Conservation (phyloP, 75 land plant genomes). For the Pinus albicaulis region DNA sequence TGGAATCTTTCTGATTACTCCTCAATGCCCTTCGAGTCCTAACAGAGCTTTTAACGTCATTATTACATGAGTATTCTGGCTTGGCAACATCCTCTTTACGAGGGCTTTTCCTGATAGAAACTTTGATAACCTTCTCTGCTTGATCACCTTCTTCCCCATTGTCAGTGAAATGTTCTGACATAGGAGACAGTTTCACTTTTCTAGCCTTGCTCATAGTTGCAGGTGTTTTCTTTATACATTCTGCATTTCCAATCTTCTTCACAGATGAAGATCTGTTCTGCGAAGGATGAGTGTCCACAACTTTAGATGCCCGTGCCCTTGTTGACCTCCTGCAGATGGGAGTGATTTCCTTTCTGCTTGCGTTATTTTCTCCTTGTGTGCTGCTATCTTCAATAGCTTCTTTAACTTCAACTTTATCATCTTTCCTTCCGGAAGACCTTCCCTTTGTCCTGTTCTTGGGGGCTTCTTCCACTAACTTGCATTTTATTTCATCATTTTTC, state of each 20-base stretch:
- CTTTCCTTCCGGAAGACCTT: neutral
- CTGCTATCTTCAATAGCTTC: neutral
- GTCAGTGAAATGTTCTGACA: neutral
- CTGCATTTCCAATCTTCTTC: neutral
- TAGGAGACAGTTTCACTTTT: neutral
- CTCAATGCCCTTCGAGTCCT: neutral
- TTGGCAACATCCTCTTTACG: neutral
- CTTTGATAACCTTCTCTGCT: neutral
- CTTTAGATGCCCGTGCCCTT: neutral
- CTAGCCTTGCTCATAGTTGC: neutral
- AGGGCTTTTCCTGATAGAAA: neutral
- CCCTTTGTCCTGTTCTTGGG: neutral
- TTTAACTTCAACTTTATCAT: neutral
- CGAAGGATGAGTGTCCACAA: neutral
- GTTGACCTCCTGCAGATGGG: neutral
- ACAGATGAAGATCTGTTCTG: neutral
- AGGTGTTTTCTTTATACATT: neutral
- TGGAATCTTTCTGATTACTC: neutral
- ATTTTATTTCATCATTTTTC: neutral
- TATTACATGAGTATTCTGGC: too few relatives aligned
- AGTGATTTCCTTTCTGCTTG: neutral
- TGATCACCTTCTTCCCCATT: neutral
- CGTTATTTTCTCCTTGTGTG: neutral
- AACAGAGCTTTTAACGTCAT: neutral
- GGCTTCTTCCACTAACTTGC: neutral